Evolutionary conservation across 805 yeast genomes (phyloP).

Genomic region (Metschnikowia drakensbergensis): DNA sequence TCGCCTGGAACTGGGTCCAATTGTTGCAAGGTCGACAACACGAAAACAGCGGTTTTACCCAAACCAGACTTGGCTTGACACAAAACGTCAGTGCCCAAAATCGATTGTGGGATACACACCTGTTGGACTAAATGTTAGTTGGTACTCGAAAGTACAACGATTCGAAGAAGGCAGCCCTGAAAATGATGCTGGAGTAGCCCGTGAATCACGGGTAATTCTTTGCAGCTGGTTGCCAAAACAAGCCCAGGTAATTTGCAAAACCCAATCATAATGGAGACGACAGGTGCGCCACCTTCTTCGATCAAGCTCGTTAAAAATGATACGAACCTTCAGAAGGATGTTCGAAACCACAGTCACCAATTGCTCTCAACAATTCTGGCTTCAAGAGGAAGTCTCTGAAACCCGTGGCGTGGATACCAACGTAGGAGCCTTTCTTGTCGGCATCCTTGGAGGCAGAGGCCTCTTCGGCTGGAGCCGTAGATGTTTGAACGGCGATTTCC

Average conservation of each 20-base stretch:
- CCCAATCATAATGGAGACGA: neutral
- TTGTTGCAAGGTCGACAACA: slow-evolving; percentile 92
- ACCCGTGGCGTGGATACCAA: slow-evolving; percentile 97
- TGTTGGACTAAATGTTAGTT: slow-evolving; percentile 73
- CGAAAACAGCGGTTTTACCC: slow-evolving; percentile 98
- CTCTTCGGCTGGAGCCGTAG: slow-evolving; percentile 47
- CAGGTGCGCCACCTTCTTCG: neutral
- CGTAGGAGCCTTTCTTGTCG: slow-evolving; percentile 94
- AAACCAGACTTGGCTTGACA: slow-evolving; percentile 99
- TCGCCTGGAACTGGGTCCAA: slow-evolving; percentile 97
- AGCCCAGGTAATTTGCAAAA: no score
- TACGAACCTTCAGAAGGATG: slow-evolving; percentile 98
- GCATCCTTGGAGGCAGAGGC: slow-evolving; percentile 54
- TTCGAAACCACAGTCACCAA: slow-evolving; percentile 98
- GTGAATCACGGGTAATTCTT: neutral
- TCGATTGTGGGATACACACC: slow-evolving; percentile 96
- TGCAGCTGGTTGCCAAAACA: no score
- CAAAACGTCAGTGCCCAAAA: slow-evolving; percentile 93
- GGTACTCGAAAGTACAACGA: neutral
- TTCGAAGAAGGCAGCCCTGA: neutral
- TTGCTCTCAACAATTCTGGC: slow-evolving; percentile 96
- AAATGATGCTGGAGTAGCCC: neutral
- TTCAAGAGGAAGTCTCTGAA: slow-evolving; percentile 95
- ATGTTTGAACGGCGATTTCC: slow-evolving; percentile 70
- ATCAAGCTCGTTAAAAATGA: slow-evolving; percentile 10